Evolutionary conservation across 2,329 filamentous ascomycete genomes (phyloP).

Genomic region (Polychaeton citri): DNA sequence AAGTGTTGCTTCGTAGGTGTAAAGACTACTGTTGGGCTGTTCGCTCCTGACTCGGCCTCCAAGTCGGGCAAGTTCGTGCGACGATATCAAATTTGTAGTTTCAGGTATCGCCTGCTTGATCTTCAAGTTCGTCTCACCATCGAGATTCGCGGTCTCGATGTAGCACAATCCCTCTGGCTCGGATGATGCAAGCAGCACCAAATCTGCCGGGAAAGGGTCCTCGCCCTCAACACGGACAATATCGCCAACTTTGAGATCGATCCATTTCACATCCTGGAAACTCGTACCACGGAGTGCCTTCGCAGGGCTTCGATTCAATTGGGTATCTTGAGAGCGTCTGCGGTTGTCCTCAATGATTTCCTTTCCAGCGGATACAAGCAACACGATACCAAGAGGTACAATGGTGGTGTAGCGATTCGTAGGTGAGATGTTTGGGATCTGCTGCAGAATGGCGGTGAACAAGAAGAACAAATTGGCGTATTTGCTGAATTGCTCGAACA

Average conservation of each 20-base stretch:
- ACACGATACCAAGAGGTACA: slow-evolving; percentile 76
- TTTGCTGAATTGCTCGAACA: slow-evolving; percentile 97
- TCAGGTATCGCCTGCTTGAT: slow-evolving; percentile 97
- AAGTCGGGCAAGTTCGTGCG: slow-evolving; percentile 70
- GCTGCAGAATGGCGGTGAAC: slow-evolving; percentile 87
- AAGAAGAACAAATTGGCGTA: slow-evolving; percentile 99
- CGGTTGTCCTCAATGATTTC: slow-evolving; percentile 90
- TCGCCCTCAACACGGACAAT: slow-evolving; percentile 89
- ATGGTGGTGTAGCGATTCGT: slow-evolving; percentile 96
- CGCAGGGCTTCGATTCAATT: slow-evolving; percentile 78
- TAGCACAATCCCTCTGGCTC: slow-evolving; percentile 97
- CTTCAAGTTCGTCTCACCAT: slow-evolving; percentile 96
- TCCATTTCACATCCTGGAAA: slow-evolving; percentile 84
- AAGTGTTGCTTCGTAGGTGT: slow-evolving; percentile 93
- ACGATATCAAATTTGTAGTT: slow-evolving; percentile 75
- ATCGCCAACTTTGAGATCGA: slow-evolving; percentile 85
- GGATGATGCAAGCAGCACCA: slow-evolving; percentile 84
- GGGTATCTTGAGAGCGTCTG: slow-evolving; percentile 71
- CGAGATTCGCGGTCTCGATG: slow-evolving; percentile 94
- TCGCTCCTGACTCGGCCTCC: slow-evolving; percentile 83
- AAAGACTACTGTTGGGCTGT: slow-evolving; percentile 94
- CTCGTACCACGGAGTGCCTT: slow-evolving; percentile 68
- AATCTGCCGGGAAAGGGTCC: slow-evolving; percentile 83
- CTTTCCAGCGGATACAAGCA: slow-evolving; percentile 90
- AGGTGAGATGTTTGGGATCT: slow-evolving; percentile 87